Base-by-base conservation (phyloP, 2,329 filamentous ascomycete species). In the Clarireedia homoeocarpa region DNA sequence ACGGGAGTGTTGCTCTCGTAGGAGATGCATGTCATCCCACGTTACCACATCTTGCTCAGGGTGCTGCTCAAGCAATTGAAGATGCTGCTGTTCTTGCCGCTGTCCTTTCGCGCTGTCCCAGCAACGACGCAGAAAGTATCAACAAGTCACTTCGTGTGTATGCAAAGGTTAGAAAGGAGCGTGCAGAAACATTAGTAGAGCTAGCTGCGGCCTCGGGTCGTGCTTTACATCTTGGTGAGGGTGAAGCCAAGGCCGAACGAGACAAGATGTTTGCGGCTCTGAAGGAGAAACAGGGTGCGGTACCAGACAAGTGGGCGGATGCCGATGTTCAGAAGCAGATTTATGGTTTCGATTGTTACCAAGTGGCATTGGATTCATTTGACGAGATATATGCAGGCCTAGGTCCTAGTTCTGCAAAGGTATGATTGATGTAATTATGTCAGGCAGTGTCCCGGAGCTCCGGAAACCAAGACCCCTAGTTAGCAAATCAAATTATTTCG, bases 301-400 rank as follows among this genome's bases (percentile, higher is more conserved):
- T 79, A 58, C 82, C 82, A 2, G 84, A 87, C 71, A 86, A 85
- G 72, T 87, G 84, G 84, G 82, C 82, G 3, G 85, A 84, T 68
- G 82, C 83, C 9, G 83, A 86, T 64, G 81, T 86, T 44, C 84
- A 87, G 70, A 76, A 78, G 69, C 79, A 80, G 75, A 80, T 86
- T 58, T 86, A 86, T 55, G 56, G 56, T 27, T 38, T 52, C 53
- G 58, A 59, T 49, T 55, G 55, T 44, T 48, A 51, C 36, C 50
- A 55, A 23, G 46, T 59, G 24, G 56, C 56, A 5, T 27, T 49
- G 23, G 55, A 56, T 14, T 39, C 27, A 4, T 59, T 59, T 52
- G 48, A 46, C 9, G 58, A 58, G 24, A 48, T 52, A 20, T 59
- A 55, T 55, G 50, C 46, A 4, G 42, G 23, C n/a, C 23, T 46